A percentile compares a stretch with the other conserved stretches of the same genome.
These are phyloP conservation scores for Rhizoclosmatium sp. DNA, from an alignment of 192 early-diverging fungal species.

Conservation along the genomic window DNA sequence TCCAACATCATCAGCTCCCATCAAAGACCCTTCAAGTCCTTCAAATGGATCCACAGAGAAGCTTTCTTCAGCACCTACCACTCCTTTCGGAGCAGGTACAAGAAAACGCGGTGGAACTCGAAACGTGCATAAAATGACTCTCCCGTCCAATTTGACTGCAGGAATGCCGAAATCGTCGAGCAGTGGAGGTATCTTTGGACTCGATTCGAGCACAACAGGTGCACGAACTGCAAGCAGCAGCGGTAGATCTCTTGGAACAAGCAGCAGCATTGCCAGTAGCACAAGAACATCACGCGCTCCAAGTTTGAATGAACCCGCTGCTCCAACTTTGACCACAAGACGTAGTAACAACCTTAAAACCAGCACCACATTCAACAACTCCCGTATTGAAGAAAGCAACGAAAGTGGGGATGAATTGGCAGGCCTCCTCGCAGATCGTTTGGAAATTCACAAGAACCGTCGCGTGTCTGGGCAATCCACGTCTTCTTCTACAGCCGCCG, in stretches of 20 bases:
- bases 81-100: background rate
- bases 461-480: background rate
- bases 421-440: constrained; percentile 13
- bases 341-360: background rate
- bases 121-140: constrained; percentile 26
- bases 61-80: background rate
- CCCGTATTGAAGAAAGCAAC: constrained; percentile 9
- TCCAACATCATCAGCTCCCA: background rate
- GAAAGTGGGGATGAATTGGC: constrained; percentile 21
- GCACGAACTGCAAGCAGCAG: background rate
- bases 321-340: background rate
- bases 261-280: constrained; percentile 8
- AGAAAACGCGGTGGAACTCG: constrained; percentile 13
- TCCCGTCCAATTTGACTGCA: constrained; percentile 15
- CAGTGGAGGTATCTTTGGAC: constrained; percentile 4
- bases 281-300: background rate
- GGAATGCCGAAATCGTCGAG: constrained; percentile 18
- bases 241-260: constrained; percentile 9
- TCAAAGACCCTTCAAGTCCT: background rate
- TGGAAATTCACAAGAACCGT: constrained; percentile 1
- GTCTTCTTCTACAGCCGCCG: background rate
- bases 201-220: background rate
- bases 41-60: background rate
- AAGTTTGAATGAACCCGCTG: background rate
- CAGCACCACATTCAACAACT: background rate